Percentiles rank a stretch among this genome's conserved stretches.
phyloP scores from a whole-genome alignment of 2,329 filamentous ascomycete genomes.

The Aphanoascus verrucosus region DNA sequence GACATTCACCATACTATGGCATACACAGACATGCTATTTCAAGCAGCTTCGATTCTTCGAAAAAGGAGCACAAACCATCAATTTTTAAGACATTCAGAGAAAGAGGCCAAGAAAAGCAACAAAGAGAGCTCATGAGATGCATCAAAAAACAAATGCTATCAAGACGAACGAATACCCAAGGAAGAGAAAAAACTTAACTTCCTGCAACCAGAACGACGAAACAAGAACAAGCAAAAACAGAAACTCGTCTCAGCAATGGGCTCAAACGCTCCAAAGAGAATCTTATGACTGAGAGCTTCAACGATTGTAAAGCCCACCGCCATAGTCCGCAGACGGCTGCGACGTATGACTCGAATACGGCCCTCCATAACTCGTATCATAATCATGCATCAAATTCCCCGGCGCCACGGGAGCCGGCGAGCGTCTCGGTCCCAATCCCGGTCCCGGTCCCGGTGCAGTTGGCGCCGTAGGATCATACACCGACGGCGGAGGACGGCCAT shows the following conservation, averaged over 20 bases:
- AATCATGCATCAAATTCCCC: conserved; percentile 31
- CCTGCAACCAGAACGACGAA: neutral
- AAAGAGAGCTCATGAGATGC: conserved; percentile 13
- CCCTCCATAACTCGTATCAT: conserved; percentile 34
- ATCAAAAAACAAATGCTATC: neutral
- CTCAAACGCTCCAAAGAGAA: neutral
- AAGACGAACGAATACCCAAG: neutral
- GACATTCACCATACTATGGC: neutral
- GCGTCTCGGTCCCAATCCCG: too few relatives aligned
- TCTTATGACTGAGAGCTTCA: neutral
- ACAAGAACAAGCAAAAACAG: neutral
- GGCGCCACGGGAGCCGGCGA: conserved; percentile 17
- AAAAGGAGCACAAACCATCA: neutral
- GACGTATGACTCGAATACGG: conserved; percentile 25
- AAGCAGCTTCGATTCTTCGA: neutral
- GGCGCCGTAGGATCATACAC: conserved; percentile 30
- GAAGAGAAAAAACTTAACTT: neutral
- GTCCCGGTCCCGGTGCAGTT: conserved; percentile 3
- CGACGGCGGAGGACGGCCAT: conserved; percentile 28
- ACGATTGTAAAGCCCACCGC: conserved; percentile 5
- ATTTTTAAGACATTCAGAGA: neutral
- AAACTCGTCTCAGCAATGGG: neutral
- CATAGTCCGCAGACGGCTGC: conserved; percentile 10
- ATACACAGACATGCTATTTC: neutral
- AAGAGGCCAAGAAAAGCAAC: neutral